A percentile compares a stretch with the other conserved stretches of the same genome.
These are phyloP conservation scores for Neofusicoccum umdonicola DNA, from an alignment of 2,329 filamentous ascomycete genomes.

Conservation along the genomic window DNA sequence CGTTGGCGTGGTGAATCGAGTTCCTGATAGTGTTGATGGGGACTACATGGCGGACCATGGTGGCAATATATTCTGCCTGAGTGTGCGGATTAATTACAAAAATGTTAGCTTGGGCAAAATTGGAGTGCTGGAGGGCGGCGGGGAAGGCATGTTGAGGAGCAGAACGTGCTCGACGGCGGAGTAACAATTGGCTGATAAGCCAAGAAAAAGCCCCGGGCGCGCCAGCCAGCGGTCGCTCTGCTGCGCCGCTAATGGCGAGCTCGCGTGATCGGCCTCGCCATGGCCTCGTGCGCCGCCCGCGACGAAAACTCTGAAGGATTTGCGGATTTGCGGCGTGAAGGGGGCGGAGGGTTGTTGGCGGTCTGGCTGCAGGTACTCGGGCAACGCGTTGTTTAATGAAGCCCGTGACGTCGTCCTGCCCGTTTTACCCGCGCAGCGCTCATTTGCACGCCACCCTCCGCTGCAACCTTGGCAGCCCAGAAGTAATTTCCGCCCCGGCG, in stretches of 20 bases:
- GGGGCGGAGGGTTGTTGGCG: not conserved
- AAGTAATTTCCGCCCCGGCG: constrained; percentile 9
- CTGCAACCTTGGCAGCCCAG: not conserved
- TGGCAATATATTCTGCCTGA: constrained; percentile 5
- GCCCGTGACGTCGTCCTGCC: constrained; percentile 10
- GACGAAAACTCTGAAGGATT: constrained; percentile 15
- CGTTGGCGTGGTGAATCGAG: constrained; percentile 12
- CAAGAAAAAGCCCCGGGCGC: not conserved
- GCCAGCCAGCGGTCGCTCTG: not conserved
- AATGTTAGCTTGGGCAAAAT: not conserved
- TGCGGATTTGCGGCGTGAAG: constrained; percentile 14
- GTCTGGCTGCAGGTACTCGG: not conserved
- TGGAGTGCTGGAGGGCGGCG: not conserved
- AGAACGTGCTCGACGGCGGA: not conserved
- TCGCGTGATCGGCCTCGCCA: constrained; percentile 10
- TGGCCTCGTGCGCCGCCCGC: constrained; percentile 11
- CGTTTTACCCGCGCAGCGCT: constrained; percentile 4
- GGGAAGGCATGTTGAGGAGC: constrained; percentile 14
- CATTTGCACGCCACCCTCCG: constrained; percentile 1
- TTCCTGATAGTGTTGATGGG: constrained; percentile 18
- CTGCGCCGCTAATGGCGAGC: not conserved
- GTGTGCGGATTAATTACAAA: not conserved
- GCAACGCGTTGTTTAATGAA: constrained; percentile 11
- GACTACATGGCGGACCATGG: constrained; percentile 18
- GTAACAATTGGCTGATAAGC: not conserved